A percentile compares a stretch with the other conserved stretches of the same genome.
phyloP scores from a whole-genome alignment of 371 early-diverging fungal species.

The Mucor saturninus region DNA sequence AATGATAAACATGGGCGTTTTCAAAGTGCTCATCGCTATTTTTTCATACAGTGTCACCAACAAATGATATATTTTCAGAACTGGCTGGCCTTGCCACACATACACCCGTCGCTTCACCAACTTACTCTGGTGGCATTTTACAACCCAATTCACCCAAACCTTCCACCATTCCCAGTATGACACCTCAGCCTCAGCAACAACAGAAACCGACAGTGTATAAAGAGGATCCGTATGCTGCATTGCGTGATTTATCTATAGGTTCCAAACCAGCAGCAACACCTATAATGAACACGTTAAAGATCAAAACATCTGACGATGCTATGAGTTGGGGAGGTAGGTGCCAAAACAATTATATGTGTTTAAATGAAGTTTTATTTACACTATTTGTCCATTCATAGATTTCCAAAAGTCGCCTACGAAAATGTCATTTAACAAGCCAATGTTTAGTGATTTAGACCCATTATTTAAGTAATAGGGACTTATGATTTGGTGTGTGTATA shows the following conservation, averaged over 20 bases:
- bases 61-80: conserved; percentile 23
- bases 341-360: background rate
- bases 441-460: conserved; percentile 29
- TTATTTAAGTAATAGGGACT: conserved; percentile 18
- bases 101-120: background rate
- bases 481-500: background rate
- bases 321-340: conserved; percentile 2
- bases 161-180: background rate
- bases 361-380: background rate
- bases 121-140: conserved; percentile 27
- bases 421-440: conserved; percentile 5
- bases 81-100: conserved; percentile 17
- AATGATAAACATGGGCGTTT: background rate
- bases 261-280: conserved; percentile 5
- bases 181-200: too few species aligned
- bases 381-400: background rate
- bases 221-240: conserved; percentile 29
- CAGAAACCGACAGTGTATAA: too few species aligned
- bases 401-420: conserved; percentile 14
- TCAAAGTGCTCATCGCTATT: background rate
- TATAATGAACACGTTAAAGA: background rate
- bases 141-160: conserved; percentile 22
- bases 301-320: conserved; percentile 1
- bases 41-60: background rate
- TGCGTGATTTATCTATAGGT: conserved; percentile 25